Base-by-base conservation (phyloP, 352 stramenopile species). In the Pythium coloratum region DNA sequence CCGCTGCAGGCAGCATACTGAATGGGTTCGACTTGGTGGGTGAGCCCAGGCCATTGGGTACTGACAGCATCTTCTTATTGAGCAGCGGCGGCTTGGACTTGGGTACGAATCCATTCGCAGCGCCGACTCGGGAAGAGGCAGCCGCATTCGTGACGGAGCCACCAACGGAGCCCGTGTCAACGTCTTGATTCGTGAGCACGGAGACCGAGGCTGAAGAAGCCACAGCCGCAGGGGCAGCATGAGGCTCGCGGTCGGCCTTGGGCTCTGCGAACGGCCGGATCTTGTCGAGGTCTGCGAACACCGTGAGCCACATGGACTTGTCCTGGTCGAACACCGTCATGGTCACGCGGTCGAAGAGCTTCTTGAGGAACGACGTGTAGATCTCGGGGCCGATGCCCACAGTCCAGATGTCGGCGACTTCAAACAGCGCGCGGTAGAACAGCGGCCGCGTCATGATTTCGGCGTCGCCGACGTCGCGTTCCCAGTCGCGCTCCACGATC, bases 391-490 rank as follows among this genome's bases (percentile, higher is more conserved):
- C 81, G 34, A 93, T 93, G 13, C 78, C 78, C 20, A 82, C 62
- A 0, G 85, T 94, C 85, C 85, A 94, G 16, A 94, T 89, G 60
- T 94, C 85, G n/a, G 81, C 83, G 69, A 92, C 85, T 84, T 94
- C 85, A 55, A 94, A 94, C 24, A 92, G 76, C 54, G 85, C 62
- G 4, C 76, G 71, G 47, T 84, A 77, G 61, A 94, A 94, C 28
- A 87, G 69, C 7, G 66, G 8, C 36, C 86, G 88, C 20, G 69
- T 80, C 85, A 94, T 92, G 26, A 36, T 51, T 44, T 86, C 70
- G 0, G 59, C 64, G 24, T 69, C 70, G 7, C 82, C 81, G 1
- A 82, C 74, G 59, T 94, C 83, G 0, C 76, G 72, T 9, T 76
- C 70, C 85, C 85, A 94, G 70, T 94, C 85, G 40, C 87, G 87